A percentile compares a stretch with the other conserved stretches of the same genome.
Conservation (phyloP, 805 yeast genomes). For the Saturnispora zaruensis region DNA sequence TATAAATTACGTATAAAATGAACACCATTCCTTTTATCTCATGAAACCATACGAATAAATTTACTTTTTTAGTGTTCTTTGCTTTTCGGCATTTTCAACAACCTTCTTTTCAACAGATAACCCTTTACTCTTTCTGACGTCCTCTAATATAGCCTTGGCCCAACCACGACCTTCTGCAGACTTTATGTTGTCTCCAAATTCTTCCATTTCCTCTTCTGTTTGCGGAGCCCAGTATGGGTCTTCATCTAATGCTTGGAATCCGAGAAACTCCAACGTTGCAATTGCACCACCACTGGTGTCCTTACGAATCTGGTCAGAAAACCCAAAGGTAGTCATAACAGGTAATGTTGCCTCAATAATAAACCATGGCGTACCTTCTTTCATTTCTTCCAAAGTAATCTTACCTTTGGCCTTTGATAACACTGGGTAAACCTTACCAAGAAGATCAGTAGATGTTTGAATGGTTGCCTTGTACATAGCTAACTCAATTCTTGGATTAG, state of each 20-base stretch:
- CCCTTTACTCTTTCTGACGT: conserved; percentile 79
- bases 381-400: conserved; percentile 86
- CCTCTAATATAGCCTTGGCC: conserved; percentile 80
- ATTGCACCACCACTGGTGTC: conserved; percentile 94
- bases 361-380: conserved; percentile 97
- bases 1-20: not conserved
- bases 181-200: conserved; percentile 61
- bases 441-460: conserved; percentile 88
- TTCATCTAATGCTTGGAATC: conserved; percentile 75
- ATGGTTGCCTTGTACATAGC: conserved; percentile 94
- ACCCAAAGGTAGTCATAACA: conserved; percentile 93
- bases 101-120: conserved; percentile 83
- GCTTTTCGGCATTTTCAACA: conserved; percentile 88
- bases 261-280: conserved; percentile 88
- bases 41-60: conserved; percentile 15
- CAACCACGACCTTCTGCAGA: conserved; percentile 82
- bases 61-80: conserved; percentile 75
- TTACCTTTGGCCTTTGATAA: conserved; percentile 82
- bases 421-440: conserved; percentile 93
- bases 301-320: conserved; percentile 89
- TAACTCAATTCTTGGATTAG: conserved; percentile 84
- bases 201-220: conserved; percentile 92
- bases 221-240: conserved; percentile 99
- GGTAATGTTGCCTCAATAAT: conserved; percentile 80
- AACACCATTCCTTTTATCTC: not conserved